Base-by-base conservation (phyloP, 148 eudicot species). In the Cornus suecica region DNA sequence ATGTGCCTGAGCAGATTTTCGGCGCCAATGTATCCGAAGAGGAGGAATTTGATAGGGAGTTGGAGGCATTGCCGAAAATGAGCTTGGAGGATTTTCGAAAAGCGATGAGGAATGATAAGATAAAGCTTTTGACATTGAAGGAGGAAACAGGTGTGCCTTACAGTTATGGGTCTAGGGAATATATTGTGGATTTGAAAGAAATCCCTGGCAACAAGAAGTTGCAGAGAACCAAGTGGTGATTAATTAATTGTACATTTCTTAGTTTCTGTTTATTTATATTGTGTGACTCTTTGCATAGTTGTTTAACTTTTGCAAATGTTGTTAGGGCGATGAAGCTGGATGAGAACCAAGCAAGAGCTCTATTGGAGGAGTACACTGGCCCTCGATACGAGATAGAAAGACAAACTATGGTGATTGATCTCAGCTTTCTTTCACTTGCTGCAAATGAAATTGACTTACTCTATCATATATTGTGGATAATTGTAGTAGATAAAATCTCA, bases 1-100 rank as follows among this genome's bases (percentile, higher is more conserved):
- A 91, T 89, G 98, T 94, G 25, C 98, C 98, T 22, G 94, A 91
- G 80, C 90, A 92, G 75, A 71, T 90, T 48, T 94, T 94, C 66
- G 84, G 82, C 73, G 63, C 82, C 4, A 87, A 74, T 72, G 80
- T 94, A 79, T 90, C 97, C 0, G 90, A 94, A 78, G 98, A 94
- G 65, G 91, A 90, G 68, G 84, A 81, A 41, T 94, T 94, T 27
- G 87, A 87, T 66, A 83, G 72, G 56, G 76, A 52, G 65, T 86
- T 90, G 30, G 85, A 89, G 72, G 73, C 42, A 25, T 86, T 92
- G 74, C 94, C 97, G 0, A 86, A 76, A 74, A 75, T 94, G 89
- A 84, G 76, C 64, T 87, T 80, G 41, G 90, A 87, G n/a, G 89
- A 91, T 64, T 87, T 94, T 66, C 65, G 64, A 45, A 92, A 90